These are phyloP conservation scores for Botrytis sinoallii DNA, from an alignment of 2,329 filamentous ascomycete species.

Conservation along the genomic window DNA sequence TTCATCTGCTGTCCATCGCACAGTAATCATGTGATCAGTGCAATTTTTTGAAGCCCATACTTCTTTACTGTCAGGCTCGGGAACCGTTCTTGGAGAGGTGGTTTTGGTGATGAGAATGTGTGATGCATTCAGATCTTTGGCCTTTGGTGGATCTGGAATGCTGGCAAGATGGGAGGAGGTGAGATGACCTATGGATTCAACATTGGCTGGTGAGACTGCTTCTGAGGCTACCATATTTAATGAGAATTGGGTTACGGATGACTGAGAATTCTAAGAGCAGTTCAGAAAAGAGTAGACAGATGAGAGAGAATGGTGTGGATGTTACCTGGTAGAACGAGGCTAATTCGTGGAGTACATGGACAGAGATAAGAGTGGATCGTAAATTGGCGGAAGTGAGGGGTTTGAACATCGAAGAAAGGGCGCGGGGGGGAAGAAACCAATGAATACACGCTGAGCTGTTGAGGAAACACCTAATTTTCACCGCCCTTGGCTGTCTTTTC, in stretches of 20 bases:
- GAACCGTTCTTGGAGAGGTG: conserved; percentile 47
- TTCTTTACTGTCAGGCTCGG: conserved; percentile 31
- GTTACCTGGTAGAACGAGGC: too few species aligned
- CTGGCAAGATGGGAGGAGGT: background rate
- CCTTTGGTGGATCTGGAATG: background rate
- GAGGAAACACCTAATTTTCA: background rate
- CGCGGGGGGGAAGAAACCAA: background rate
- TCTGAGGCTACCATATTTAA: background rate
- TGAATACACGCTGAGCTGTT: background rate
- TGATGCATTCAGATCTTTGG: conserved; percentile 51
- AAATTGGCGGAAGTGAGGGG: background rate
- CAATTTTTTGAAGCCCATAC: conserved; percentile 37
- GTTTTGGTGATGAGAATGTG: conserved; percentile 53
- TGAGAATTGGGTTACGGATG: background rate
- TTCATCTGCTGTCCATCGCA: conserved; percentile 57
- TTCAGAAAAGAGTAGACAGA: background rate
- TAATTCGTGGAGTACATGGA: background rate
- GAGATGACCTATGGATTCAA: conserved; percentile 1
- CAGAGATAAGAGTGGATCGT: background rate
- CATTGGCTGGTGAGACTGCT: background rate
- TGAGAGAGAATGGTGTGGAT: too few species aligned
- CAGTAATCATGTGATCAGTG: conserved; percentile 81
- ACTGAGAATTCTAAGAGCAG: background rate
- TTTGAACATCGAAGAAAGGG: background rate
- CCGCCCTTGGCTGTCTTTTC: background rate